Conservation (phyloP, 306 rosid genomes). For the Ochetophila trinervis region DNA sequence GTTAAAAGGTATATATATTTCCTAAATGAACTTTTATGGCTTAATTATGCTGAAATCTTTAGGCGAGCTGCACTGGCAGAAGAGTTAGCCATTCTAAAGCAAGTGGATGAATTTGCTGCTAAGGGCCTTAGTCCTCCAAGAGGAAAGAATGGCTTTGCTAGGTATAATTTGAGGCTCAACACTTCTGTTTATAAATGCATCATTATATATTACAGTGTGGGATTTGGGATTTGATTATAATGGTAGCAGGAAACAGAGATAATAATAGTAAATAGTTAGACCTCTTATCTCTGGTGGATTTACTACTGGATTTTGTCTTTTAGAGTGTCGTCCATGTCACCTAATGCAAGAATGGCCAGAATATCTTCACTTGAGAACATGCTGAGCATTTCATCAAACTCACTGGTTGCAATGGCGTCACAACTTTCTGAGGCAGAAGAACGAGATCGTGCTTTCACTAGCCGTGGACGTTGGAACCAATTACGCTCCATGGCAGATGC, state of each 20-base stretch:
- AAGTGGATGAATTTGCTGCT: slow-evolving; percentile 81
- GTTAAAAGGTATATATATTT: slow-evolving; percentile 17
- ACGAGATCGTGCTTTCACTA: slow-evolving; percentile 89
- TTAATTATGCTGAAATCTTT: slow-evolving; percentile 31
- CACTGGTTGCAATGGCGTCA: slow-evolving; percentile 99
- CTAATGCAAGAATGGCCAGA: slow-evolving; percentile 93
- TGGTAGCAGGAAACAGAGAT: slow-evolving; percentile 21
- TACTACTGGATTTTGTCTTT: slow-evolving; percentile 31
- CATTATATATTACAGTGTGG: not conserved
- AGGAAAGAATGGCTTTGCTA: slow-evolving; percentile 87
- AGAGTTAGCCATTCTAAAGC: slow-evolving; percentile 90
- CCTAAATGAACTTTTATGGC: slow-evolving; percentile 16
- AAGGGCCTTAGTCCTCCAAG: slow-evolving; percentile 96
- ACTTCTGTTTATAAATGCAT: slow-evolving; percentile 16
- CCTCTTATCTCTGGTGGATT: slow-evolving; percentile 23
- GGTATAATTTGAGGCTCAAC: slow-evolving; percentile 38
- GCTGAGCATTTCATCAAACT: slow-evolving; percentile 91
- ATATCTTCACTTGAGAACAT: slow-evolving; percentile 91
- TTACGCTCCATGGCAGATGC: slow-evolving; percentile 99
- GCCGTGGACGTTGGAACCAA: slow-evolving; percentile 98
- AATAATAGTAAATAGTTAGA: not conserved
- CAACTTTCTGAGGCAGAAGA: slow-evolving; percentile 99
- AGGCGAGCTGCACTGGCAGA: slow-evolving; percentile 99
- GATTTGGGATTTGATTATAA: slow-evolving; percentile 8
- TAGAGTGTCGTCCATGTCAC: slow-evolving; percentile 95